Base-by-base conservation (phyloP, 2,329 filamentous ascomycete genomes). In the Fusarium guadeloupense region DNA sequence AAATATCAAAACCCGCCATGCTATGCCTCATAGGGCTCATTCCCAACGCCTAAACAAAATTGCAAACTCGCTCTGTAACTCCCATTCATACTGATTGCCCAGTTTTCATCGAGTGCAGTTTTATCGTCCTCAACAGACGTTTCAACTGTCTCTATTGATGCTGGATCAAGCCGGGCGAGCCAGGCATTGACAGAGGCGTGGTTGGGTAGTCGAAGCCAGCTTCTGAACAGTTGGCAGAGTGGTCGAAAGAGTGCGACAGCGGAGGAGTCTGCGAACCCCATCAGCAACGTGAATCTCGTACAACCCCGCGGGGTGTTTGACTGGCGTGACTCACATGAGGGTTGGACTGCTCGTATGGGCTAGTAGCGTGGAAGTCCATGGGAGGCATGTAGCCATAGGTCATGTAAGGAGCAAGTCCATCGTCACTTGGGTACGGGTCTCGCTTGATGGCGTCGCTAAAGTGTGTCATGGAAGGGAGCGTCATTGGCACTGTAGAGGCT, bases 171-270 rank as follows among this genome's bases (percentile, higher is more conserved):
- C 82, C 82, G 37, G 89, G 89, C 38, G 89, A 90, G 40, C 82
- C 83, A 26, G 88, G 88, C 85, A 91, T 88, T n/a, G 88, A 91
- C 63, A 89, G 78, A 58, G 89, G 89, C 47, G 89, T 92, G 37
- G 84, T 85, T 31, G 89, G 89, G 76, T 88, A 88, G 64, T 87
- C 83, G 71, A 84, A 87, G 54, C 83, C 82, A 59, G 82, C 78
- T 67, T 88, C 85, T 26, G 85, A 88, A 74, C 85, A 86, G 69
- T 80, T 82, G 58, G 84, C 78, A 46, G 88, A 91, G 73, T 87
- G 84, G 69, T 90, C 88, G 74, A 87, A 90, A 23, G 87, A 89
- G 73, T 90, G 88, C 70, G 88, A 90, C 69, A 92, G 85, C 72
- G 90, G 88, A 78, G 90, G 90, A 75, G 90, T 92, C 90, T 93